A percentile compares a stretch with the other conserved stretches of the same genome.
Conservation (phyloP, 2,329 filamentous ascomycete species). For the Diaporthe humulicola region DNA sequence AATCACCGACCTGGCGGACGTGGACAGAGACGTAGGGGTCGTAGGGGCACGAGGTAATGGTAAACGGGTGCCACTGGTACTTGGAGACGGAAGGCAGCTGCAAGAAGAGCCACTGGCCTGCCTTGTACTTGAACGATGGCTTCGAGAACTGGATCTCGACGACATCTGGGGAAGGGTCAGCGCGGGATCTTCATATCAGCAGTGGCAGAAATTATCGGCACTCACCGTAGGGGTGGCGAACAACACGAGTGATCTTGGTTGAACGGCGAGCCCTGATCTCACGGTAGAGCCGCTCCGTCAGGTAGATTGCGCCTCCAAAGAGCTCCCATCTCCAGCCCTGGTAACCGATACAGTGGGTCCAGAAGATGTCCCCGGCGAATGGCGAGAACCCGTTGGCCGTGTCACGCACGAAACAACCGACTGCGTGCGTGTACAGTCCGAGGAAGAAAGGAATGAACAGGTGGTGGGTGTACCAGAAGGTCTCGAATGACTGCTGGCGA, state of each 20-base stretch:
- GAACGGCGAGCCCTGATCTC: slow-evolving; percentile 87
- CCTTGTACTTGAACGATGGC: slow-evolving; percentile 97
- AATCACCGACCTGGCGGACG: slow-evolving; percentile 96
- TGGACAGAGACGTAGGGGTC: slow-evolving; percentile 96
- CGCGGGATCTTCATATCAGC: slow-evolving; percentile 42
- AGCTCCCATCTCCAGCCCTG: slow-evolving; percentile 98
- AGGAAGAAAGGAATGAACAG: slow-evolving; percentile 97
- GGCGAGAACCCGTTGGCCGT: slow-evolving; percentile 80
- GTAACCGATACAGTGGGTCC: slow-evolving; percentile 94
- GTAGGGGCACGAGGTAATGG: slow-evolving; percentile 97
- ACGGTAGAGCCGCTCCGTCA: slow-evolving; percentile 89
- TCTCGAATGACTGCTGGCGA: slow-evolving; percentile 96
- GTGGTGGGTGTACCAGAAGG: slow-evolving; percentile 99
- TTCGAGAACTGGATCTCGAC: slow-evolving; percentile 98
- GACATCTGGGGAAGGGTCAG: slow-evolving; percentile 71
- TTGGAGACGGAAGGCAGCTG: slow-evolving; percentile 90
- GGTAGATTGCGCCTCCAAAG: slow-evolving; percentile 85
- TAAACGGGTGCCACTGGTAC: slow-evolving; percentile 98
- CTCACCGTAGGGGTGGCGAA: slow-evolving; percentile 93
- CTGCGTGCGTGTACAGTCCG: slow-evolving; percentile 94
- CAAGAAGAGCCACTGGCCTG: slow-evolving; percentile 97
- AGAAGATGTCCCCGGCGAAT: slow-evolving; percentile 85
- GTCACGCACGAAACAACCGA: slow-evolving; percentile 96
- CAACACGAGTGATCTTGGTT: slow-evolving; percentile 92
- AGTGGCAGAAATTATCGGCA: slow-evolving; percentile 9